phyloP scores from a whole-genome alignment of 176 grass and related monocot genomes.

The Phoenix roebelenii region DNA sequence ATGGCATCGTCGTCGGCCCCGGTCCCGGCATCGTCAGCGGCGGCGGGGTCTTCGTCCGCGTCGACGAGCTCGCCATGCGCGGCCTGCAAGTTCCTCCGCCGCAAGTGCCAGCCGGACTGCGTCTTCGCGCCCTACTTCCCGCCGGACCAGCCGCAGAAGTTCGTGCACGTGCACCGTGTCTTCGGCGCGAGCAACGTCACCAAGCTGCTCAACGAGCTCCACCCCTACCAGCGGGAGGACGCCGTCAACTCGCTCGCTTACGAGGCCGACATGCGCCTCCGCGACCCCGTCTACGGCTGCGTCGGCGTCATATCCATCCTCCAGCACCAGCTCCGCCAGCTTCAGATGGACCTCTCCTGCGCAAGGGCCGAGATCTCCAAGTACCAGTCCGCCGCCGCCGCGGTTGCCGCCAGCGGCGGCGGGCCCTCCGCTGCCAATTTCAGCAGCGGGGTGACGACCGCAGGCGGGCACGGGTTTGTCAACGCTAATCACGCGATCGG shows the following conservation, averaged over 20 bases:
- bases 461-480: neutral
- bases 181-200: slow-evolving; percentile 99
- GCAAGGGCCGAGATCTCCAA: slow-evolving; percentile 76
- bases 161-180: slow-evolving; percentile 93
- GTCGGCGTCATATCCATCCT: slow-evolving; percentile 91
- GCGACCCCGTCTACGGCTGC: slow-evolving; percentile 95
- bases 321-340: slow-evolving; percentile 89
- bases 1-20: slow-evolving; percentile 8
- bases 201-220: slow-evolving; percentile 90
- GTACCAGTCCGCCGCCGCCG: slow-evolving; percentile 36
- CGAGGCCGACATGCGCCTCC: slow-evolving; percentile 98
- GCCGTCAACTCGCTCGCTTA: slow-evolving; percentile 96
- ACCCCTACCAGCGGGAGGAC: slow-evolving; percentile 83
- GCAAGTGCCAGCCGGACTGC: slow-evolving; percentile 97
- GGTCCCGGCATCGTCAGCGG: slow-evolving; percentile 14
- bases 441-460: slow-evolving; percentile 32
- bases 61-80: slow-evolving; percentile 84
- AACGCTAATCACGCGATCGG: neutral
- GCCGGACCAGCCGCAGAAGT: slow-evolving; percentile 96
- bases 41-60: slow-evolving; percentile 21
- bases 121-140: slow-evolving; percentile 99
- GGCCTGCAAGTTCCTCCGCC: slow-evolving; percentile 94
- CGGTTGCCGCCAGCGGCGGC: slow-evolving; percentile 8
- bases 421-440: slow-evolving; percentile 35
- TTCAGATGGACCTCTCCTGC: slow-evolving; percentile 69